A percentile compares a stretch with the other conserved stretches of the same genome.
Conservation (phyloP, 2,329 filamentous ascomycete species). For the Diaporthe vexans region DNA sequence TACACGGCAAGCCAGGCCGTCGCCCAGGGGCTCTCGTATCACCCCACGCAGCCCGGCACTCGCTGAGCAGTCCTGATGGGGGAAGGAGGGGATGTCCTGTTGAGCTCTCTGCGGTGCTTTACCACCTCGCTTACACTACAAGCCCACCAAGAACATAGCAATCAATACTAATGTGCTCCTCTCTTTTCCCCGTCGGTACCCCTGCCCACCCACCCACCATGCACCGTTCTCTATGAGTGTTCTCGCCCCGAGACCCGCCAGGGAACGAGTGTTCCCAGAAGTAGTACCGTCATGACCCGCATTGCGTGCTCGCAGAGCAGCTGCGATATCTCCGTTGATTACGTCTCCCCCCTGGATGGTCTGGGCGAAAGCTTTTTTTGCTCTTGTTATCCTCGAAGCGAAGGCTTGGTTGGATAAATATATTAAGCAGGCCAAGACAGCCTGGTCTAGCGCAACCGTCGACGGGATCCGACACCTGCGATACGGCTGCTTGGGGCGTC, state of each 20-base stretch:
- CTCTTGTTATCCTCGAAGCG: neutral
- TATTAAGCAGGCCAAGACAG: slow-evolving; percentile 16
- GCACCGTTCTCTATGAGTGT: neutral
- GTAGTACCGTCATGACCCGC: slow-evolving; percentile 27
- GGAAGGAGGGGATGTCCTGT: neutral
- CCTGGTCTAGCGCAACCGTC: neutral
- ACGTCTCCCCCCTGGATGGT: neutral
- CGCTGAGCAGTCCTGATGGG: neutral
- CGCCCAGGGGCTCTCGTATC: neutral
- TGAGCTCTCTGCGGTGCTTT: neutral
- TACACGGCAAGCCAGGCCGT: neutral
- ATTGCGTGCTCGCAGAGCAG: slow-evolving; percentile 41
- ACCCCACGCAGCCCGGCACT: slow-evolving; percentile 5
- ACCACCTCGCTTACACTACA: neutral
- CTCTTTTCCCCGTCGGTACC: neutral
- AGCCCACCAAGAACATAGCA: neutral
- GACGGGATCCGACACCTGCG: neutral
- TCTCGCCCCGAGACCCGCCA: neutral
- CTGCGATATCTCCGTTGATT: slow-evolving; percentile 19
- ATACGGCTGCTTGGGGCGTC: slow-evolving; percentile 8
- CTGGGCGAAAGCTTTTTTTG: slow-evolving; percentile 1
- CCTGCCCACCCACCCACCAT: slow-evolving; percentile 14
- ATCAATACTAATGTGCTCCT: neutral
- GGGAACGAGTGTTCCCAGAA: neutral
- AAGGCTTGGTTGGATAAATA: neutral